phyloP scores from a whole-genome alignment of 148 eudicot species.

The Silene latifolia region DNA sequence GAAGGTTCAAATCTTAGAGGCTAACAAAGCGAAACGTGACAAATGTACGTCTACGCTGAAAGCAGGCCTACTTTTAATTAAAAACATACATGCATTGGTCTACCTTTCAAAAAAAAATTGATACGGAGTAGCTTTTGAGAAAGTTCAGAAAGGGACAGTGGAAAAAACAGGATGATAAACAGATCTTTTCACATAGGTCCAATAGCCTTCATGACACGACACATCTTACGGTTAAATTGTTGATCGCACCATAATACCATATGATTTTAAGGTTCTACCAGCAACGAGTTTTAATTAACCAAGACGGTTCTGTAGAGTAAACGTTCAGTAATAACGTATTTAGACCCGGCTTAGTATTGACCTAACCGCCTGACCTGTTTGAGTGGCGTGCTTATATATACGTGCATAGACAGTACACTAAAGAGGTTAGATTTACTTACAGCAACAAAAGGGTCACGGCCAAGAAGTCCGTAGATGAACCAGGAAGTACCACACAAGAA shows the following conservation, averaged over 20 bases:
- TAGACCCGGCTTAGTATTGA: no score
- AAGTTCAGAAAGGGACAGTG: not conserved
- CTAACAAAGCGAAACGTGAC: conserved; percentile 1
- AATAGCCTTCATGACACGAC: conserved; percentile 7
- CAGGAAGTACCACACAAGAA: conserved; percentile 88
- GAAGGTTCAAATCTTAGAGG: not conserved
- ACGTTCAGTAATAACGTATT: no score
- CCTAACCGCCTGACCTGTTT: no score
- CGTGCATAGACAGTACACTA: no score
- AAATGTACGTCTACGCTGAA: conserved; percentile 11
- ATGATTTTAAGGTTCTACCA: not conserved
- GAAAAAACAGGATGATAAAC: not conserved
- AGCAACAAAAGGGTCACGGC: conserved; percentile 63
- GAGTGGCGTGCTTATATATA: no score
- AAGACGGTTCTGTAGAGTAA: no score
- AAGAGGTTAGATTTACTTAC: conserved; percentile 40
- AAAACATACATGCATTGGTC: conserved; percentile 8
- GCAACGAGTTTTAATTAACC: no score
- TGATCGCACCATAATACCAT: not conserved
- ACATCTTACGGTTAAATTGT: not conserved
- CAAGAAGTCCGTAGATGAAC: conserved; percentile 79
- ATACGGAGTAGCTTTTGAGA: not conserved
- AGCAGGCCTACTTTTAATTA: conserved; percentile 4
- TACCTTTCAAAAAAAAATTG: not conserved
- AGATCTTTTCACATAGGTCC: not conserved